Conservation (phyloP, 1,284 basidiomycete genomes). For the Neolentinus lepideus region DNA sequence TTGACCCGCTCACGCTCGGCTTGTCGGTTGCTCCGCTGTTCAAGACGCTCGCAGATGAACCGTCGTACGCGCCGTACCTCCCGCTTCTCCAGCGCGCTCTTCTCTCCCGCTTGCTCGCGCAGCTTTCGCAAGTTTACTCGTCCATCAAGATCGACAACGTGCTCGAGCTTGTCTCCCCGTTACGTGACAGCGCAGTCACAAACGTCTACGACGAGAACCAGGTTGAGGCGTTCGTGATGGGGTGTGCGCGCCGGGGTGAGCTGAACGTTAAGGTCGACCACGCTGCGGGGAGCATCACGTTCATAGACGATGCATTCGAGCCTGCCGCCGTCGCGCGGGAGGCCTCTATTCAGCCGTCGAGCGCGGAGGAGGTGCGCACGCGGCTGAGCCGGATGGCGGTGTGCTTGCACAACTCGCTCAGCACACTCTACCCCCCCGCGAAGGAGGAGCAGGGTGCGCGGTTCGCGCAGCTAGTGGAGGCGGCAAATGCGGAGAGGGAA, state of each 20-base stretch:
- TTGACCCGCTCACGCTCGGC: constrained; percentile 91
- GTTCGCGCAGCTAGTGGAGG: constrained; percentile 47
- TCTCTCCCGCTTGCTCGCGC: constrained; percentile 89
- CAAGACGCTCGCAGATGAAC: constrained; percentile 48
- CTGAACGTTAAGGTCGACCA: constrained; percentile 90
- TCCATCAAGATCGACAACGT: constrained; percentile 79
- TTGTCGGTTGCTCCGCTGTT: constrained; percentile 81
- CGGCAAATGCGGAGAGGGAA: constrained; percentile 69
- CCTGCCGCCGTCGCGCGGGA: constrained; percentile 29
- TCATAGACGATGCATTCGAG: constrained; percentile 75
- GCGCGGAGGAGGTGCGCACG: constrained; percentile 64
- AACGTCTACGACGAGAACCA: constrained; percentile 58
- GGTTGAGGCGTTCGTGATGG: constrained; percentile 91
- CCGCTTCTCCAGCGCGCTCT: constrained; percentile 89
- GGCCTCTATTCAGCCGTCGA: constrained; percentile 58
- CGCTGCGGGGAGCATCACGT: constrained; percentile 79
- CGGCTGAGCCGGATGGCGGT: constrained; percentile 73
- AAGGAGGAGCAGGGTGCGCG: constrained; percentile 47
- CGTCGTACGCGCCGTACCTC: constrained; percentile 74
- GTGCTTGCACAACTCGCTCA: constrained; percentile 67
- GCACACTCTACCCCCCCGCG: constrained; percentile 37
- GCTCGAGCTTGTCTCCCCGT: constrained; percentile 69
- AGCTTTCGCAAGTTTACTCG: constrained; percentile 93
- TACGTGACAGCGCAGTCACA: constrained; percentile 53
- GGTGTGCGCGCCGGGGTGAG: constrained; percentile 85